Evolutionary conservation across 2,329 filamentous ascomycete genomes (phyloP).

Genomic region (Penicillium decumbens): DNA sequence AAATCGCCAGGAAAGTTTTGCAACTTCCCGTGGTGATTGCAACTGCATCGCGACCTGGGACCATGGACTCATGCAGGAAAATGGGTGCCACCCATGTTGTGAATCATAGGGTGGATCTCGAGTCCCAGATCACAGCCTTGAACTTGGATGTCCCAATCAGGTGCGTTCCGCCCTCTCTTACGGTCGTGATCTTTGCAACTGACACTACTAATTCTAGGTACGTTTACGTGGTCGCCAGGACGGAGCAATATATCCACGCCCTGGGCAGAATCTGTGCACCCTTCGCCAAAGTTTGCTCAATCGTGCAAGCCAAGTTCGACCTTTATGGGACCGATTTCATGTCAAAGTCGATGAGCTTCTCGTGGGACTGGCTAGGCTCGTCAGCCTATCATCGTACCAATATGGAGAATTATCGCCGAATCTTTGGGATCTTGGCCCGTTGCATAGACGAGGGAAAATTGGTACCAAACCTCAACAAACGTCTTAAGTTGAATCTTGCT

Average conservation of each 20-base stretch:
- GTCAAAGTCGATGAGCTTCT: conserved; percentile 6
- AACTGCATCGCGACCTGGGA: conserved; percentile 41
- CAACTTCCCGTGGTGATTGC: conserved; percentile 42
- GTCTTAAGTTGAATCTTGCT: conserved; percentile 7
- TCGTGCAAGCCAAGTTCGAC: conserved; percentile 7
- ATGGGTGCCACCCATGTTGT: conserved; percentile 44
- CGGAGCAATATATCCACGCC: conserved; percentile 7
- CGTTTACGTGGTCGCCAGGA: conserved; percentile 5
- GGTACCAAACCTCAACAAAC: conserved; percentile 3
- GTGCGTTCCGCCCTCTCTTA: not conserved
- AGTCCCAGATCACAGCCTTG: conserved; percentile 10
- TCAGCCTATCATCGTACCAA: conserved; percentile 5
- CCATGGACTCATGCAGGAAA: conserved; percentile 34
- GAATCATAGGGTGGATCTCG: conserved; percentile 41
- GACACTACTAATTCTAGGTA: conserved; percentile 3
- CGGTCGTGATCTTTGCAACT: not conserved
- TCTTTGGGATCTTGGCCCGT: conserved; percentile 2
- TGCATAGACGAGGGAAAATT: conserved; percentile 4
- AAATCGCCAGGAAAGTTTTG: conserved; percentile 41
- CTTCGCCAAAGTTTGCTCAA: conserved; percentile 7
- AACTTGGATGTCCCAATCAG: conserved; percentile 6
- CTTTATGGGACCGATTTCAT: conserved; percentile 6
- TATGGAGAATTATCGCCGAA: conserved; percentile 1
- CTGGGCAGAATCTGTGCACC: conserved; percentile 5
- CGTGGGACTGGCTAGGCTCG: conserved; percentile 4